Evolutionary conservation across 2,329 filamentous ascomycete species (phyloP).

Genomic region (Catunica adiposa): DNA sequence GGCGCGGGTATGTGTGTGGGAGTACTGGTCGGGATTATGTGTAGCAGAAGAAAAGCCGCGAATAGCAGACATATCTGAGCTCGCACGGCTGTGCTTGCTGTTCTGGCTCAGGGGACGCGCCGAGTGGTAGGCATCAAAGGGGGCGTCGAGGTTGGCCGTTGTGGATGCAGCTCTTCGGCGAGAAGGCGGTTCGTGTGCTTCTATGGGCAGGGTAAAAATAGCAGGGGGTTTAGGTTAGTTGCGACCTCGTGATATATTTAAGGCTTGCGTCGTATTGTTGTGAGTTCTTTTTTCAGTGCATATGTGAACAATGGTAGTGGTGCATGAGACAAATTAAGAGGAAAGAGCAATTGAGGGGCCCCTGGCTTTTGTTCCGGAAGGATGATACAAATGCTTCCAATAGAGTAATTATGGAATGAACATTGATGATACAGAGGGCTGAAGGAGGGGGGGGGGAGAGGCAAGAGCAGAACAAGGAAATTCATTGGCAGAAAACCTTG

Average conservation of each 20-base stretch:
- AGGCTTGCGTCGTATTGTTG: neutral
- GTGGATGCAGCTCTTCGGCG: constrained; percentile 41
- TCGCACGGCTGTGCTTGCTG: constrained; percentile 52
- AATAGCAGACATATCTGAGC: constrained; percentile 50
- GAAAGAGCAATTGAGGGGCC: no score
- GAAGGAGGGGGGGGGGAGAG: no score
- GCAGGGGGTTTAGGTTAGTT: neutral
- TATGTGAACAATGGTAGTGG: neutral
- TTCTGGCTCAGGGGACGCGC: constrained; percentile 38
- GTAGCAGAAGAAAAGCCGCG: constrained; percentile 36
- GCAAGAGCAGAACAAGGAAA: no score
- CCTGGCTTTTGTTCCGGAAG: no score
- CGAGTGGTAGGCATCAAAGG: constrained; percentile 28
- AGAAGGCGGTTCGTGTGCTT: constrained; percentile 19
- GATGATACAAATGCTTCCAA: no score
- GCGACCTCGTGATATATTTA: neutral
- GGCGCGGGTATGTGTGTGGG: constrained; percentile 16
- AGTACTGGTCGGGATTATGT: constrained; percentile 25
- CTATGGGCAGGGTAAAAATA: constrained; percentile 6
- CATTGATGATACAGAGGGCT: no score
- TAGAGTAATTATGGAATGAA: no score
- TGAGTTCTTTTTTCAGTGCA: neutral
- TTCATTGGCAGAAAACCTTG: no score
- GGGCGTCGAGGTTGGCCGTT: constrained; percentile 42
- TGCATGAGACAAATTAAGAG: no score